phyloP scores from a whole-genome alignment of 1,284 basidiomycete genomes.

The Porodaedalea pini region DNA sequence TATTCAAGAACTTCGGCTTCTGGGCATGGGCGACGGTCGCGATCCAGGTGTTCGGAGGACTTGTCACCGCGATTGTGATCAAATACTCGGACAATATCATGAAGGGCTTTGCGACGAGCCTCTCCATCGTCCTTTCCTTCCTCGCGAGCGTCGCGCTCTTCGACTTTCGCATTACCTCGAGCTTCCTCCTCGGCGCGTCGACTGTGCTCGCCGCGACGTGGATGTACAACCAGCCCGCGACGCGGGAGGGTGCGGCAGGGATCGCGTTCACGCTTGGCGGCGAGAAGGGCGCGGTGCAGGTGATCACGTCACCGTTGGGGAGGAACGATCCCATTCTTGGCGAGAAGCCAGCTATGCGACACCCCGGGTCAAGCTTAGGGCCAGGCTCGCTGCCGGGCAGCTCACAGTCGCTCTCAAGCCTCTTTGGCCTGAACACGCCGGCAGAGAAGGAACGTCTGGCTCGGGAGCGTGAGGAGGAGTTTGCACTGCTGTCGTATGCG shows the following conservation, averaged over 20 bases:
- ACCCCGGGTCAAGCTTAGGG: neutral
- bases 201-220: conserved; percentile 86
- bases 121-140: conserved; percentile 93
- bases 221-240: conserved; percentile 77
- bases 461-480: conserved; percentile 13
- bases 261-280: neutral
- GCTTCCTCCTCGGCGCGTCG: conserved; percentile 78
- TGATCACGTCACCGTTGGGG: conserved; percentile 1
- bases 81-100: conserved; percentile 87
- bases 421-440: conserved; percentile 8
- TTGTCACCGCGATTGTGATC: conserved; percentile 86
- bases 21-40: conserved; percentile 92
- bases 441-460: conserved; percentile 14
- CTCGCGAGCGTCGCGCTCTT: conserved; percentile 85
- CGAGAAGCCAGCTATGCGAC: conserved; percentile 13
- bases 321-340: conserved; percentile 15
- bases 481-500: neutral
- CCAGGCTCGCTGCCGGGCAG: conserved; percentile 8
- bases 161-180: conserved; percentile 80
- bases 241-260: conserved; percentile 12
- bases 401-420: conserved; percentile 14
- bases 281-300: conserved; percentile 9
- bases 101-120: conserved; percentile 91
- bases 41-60: conserved; percentile 86
- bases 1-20: conserved; percentile 77